These are phyloP conservation scores for Diutina sp. DNA, from an alignment of 1,139 yeast genomes.

Conservation along the genomic window DNA sequence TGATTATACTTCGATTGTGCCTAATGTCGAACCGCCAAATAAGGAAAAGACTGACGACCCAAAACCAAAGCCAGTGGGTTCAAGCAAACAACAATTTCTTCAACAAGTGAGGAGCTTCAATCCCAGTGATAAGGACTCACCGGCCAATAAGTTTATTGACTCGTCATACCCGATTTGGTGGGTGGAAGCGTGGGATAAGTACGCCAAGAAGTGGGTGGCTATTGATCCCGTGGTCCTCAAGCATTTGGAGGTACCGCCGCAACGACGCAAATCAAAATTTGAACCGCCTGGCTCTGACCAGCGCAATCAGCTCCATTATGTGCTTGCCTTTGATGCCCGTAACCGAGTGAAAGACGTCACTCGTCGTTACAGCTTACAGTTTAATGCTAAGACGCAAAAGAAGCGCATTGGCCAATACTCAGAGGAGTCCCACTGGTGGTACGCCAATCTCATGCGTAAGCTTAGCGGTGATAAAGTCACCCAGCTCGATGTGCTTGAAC, in stretches of 20 bases:
- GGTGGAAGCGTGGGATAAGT: slow-evolving; percentile 89
- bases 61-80: background rate
- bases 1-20: slow-evolving; percentile 42
- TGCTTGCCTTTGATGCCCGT: slow-evolving; percentile 55
- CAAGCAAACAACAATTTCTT: slow-evolving; percentile 5
- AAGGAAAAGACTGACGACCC: slow-evolving; percentile 2
- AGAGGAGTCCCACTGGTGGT: slow-evolving; percentile 54
- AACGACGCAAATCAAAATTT: slow-evolving; percentile 42
- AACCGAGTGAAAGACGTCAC: slow-evolving; percentile 76
- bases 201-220: slow-evolving; percentile 65
- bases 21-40: slow-evolving; percentile 7
- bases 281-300: slow-evolving; percentile 64
- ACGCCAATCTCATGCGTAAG: slow-evolving; percentile 25
- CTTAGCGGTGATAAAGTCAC: slow-evolving; percentile 9
- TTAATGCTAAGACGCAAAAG: slow-evolving; percentile 62
- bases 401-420: slow-evolving; percentile 52
- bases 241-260: slow-evolving; percentile 54
- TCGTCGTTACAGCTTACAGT: slow-evolving; percentile 59
- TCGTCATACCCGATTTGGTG: slow-evolving; percentile 66
- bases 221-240: slow-evolving; percentile 64
- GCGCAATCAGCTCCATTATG: slow-evolving; percentile 57
- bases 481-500: slow-evolving; percentile 47
- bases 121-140: slow-evolving; percentile 2
- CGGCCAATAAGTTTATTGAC: slow-evolving; percentile 10
- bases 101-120: background rate